Percentiles rank a stretch among this genome's conserved stretches.
Conservation (phyloP, 106 monocot species). For the Chionographis japonica region DNA sequence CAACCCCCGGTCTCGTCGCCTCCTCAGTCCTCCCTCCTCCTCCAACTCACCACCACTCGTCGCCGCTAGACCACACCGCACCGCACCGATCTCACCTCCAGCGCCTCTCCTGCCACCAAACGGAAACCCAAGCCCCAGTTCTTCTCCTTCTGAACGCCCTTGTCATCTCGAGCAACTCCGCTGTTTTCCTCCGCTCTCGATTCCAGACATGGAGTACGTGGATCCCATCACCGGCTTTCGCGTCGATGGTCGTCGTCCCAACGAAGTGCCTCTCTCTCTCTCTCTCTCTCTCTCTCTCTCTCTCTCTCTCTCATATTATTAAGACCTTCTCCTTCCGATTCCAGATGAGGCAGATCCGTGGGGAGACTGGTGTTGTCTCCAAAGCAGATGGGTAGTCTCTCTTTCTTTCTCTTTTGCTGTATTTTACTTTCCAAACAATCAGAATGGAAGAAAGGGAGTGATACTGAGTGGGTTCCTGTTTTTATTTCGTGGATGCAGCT, state of each 20-base stretch:
- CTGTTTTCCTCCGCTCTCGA: neutral
- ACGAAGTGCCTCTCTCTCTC: slow-evolving; percentile 47
- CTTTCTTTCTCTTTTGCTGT: neutral
- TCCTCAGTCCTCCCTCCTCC: too few species aligned
- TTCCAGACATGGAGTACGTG: slow-evolving; percentile 67
- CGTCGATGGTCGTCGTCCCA: slow-evolving; percentile 80
- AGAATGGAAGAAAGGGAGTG: neutral
- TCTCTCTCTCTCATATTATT: neutral
- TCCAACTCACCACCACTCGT: too few species aligned
- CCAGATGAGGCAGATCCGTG: slow-evolving; percentile 88
- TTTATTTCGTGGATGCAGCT: slow-evolving; percentile 34
- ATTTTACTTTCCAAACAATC: neutral
- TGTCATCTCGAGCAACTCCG: too few species aligned
- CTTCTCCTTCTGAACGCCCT: too few species aligned
- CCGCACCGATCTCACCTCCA: too few species aligned
- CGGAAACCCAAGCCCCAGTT: too few species aligned
- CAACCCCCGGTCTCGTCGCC: too few species aligned
- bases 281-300: neutral
- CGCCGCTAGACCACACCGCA: too few species aligned
- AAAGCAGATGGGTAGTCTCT: slow-evolving; percentile 69
- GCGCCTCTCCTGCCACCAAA: too few species aligned
- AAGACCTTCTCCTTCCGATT: neutral
- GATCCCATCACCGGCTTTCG: slow-evolving; percentile 75
- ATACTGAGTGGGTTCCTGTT: neutral
- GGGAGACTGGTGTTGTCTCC: slow-evolving; percentile 76